Conservation (phyloP, 768 basidiomycete genomes). For the Tylopilus felleus region DNA sequence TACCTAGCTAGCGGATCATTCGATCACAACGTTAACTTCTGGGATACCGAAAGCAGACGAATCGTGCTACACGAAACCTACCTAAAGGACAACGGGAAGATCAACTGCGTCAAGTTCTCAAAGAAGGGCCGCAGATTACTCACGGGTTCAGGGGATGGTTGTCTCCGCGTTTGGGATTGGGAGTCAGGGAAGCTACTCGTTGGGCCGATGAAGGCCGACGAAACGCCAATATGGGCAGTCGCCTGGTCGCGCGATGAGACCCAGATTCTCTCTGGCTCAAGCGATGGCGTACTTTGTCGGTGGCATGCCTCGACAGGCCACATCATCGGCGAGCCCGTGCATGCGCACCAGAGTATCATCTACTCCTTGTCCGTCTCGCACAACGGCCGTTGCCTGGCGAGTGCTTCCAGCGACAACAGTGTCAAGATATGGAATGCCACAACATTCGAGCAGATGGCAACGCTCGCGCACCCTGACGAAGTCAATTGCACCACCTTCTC, state of each 20-base stretch:
- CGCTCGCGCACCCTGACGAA: conserved; percentile 21
- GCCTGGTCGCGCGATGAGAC: conserved; percentile 31
- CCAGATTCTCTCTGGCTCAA: conserved; percentile 25
- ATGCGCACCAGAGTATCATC: conserved; percentile 24
- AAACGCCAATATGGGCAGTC: conserved; percentile 26
- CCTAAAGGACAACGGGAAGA: conserved; percentile 23
- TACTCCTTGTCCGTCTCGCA: conserved; percentile 28
- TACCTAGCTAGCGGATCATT: conserved; percentile 30
- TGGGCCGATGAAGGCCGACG: conserved; percentile 25
- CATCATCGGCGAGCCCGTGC: conserved; percentile 21
- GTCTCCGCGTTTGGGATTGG: conserved; percentile 30
- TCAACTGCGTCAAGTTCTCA: conserved; percentile 30
- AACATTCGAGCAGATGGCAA: conserved; percentile 25
- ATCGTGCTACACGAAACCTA: conserved; percentile 21
- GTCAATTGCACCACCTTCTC: conserved; percentile 32
- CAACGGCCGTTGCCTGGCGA: conserved; percentile 25
- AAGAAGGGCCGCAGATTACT: conserved; percentile 23
- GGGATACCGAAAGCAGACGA: conserved; percentile 28
- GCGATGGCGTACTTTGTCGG: conserved; percentile 22
- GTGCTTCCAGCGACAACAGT: conserved; percentile 29
- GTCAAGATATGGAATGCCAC: conserved; percentile 30
- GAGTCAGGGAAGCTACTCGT: conserved; percentile 23
- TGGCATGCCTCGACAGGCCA: conserved; percentile 24
- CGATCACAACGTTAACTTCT: conserved; percentile 31
- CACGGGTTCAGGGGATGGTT: conserved; percentile 29